phyloP scores from a whole-genome alignment of 352 stramenopile species.

The Pseudoperonospora humuli region DNA sequence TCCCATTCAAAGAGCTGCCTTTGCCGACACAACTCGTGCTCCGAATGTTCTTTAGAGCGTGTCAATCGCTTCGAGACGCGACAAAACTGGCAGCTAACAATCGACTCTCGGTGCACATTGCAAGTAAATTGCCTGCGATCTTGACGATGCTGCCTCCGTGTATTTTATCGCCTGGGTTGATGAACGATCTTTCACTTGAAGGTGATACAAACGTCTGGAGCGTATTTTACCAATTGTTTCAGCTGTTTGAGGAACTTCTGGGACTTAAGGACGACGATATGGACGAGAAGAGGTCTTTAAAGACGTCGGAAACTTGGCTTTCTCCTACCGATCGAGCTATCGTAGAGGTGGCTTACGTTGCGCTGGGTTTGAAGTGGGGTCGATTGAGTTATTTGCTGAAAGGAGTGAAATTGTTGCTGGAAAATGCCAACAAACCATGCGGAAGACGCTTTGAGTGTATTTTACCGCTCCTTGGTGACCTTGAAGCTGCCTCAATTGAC shows the following conservation, averaged over 20 bases:
- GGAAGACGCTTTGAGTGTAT: constrained; percentile 22
- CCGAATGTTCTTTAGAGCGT: constrained; percentile 64
- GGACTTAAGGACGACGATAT: constrained; percentile 1
- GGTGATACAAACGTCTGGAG: constrained; percentile 15
- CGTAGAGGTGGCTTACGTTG: constrained; percentile 45
- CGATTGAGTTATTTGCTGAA: constrained; percentile 44
- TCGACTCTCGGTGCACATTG: constrained; percentile 40
- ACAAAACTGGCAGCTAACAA: constrained; percentile 15
- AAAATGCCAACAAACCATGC: constrained; percentile 13
- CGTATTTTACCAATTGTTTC: constrained; percentile 51
- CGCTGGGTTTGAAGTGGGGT: constrained; percentile 62
- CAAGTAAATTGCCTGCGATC: constrained; percentile 46
- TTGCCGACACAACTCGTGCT: constrained; percentile 51
- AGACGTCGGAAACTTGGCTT: constrained; percentile 1
- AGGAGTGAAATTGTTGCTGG: constrained; percentile 31
- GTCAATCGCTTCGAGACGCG: constrained; percentile 37
- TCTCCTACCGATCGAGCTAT: constrained; percentile 21
- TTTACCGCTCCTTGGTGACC: constrained; percentile 27
- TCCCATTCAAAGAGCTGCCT: constrained; percentile 37
- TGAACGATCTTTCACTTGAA: constrained; percentile 3
- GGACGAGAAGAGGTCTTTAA: neutral
- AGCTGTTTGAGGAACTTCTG: constrained; percentile 36
- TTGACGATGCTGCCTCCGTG: constrained; percentile 45
- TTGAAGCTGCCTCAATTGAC: constrained; percentile 30
- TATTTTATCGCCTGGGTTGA: constrained; percentile 43